Evolutionary conservation across 495 filamentous ascomycete species (phyloP), one percentile per base, ranked within the genome.

Genomic region (Tirmania nivea): DNA sequence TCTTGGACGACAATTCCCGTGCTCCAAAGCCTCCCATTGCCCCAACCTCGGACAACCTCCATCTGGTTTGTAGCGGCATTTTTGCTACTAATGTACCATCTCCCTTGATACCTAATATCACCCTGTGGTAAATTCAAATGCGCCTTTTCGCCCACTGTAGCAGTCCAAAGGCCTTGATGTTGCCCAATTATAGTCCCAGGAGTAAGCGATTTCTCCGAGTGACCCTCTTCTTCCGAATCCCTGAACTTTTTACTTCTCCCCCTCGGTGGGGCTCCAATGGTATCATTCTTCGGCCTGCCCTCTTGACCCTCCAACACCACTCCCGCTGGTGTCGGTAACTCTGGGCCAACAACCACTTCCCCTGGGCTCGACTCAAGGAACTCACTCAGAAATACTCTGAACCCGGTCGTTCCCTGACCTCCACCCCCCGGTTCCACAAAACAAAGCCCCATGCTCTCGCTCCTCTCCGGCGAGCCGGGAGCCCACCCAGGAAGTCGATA

Each of bases 391-490:
- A 63, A 64, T 31, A 58, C 52, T 21, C 61, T 54, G 21, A 64
- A 64, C 11, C 61, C 61, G 12, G 54, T 55, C 31, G 50, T 54
- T 35, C 61, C 60, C 14, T 14, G 39, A 25, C 49, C 59, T 35
- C 57, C 53, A 1, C 51, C 42, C 31, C 48, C 35, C 17, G 61
- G 57, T 37, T 63, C 61, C 37, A 64, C 61, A 14, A 64, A 64
- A 34, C 61, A 64, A 20, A 64, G 55, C 1, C 61, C 61, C 55
- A 64, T 65, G 31, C 61, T 64, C 47, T 64, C 61, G 11, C 52
- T 49, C 17, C 60, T 55, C 21, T 59, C 60, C 11, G 50, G 50
- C 34, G 57, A 55, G 12, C 61, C 61, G 17, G 12, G n/a, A 36
- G 60, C 54, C 61, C 61, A 63, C 10, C 61, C 61, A 10, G 61